These are phyloP conservation scores for Claviceps capensis DNA, from an alignment of 2,329 filamentous ascomycete species.

Conservation along the genomic window DNA sequence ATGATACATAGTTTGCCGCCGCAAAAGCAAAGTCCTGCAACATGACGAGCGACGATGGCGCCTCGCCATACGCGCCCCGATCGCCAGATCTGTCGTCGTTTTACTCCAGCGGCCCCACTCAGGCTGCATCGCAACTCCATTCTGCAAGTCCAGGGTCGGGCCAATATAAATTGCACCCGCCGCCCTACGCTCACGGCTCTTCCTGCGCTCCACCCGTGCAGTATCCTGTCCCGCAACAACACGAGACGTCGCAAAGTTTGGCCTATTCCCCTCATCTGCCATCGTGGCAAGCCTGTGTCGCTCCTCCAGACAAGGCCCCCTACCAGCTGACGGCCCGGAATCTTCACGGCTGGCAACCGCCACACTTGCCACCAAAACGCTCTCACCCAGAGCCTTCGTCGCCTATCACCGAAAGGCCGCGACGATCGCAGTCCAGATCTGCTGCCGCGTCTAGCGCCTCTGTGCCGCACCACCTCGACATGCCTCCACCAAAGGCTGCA, in stretches of 20 bases:
- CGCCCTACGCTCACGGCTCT: slow-evolving; percentile 14
- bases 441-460: not conserved
- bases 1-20: not conserved
- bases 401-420: slow-evolving; percentile 2
- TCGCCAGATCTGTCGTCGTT: slow-evolving; percentile 47
- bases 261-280: slow-evolving; percentile 11
- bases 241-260: slow-evolving; percentile 12
- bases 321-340: slow-evolving; percentile 6
- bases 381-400: not conserved
- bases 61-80: slow-evolving; percentile 37
- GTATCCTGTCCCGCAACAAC: slow-evolving; percentile 15
- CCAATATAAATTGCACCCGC: slow-evolving; percentile 21
- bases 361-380: slow-evolving; percentile 5
- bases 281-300: slow-evolving; percentile 8
- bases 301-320: slow-evolving; percentile 9
- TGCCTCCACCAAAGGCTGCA: slow-evolving; percentile 21
- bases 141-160: slow-evolving; percentile 10
- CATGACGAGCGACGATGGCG: slow-evolving; percentile 33
- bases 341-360: slow-evolving; percentile 8
- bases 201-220: slow-evolving; percentile 16
- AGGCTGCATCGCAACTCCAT: slow-evolving; percentile 9
- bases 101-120: slow-evolving; percentile 25
- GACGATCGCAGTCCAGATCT: slow-evolving; percentile 1
- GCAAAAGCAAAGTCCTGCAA: slow-evolving; percentile 3
- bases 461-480: slow-evolving; percentile 11